Evolutionary conservation across 371 early-diverging fungal genomes (phyloP).

Genomic region (Vairimorpha apis): DNA sequence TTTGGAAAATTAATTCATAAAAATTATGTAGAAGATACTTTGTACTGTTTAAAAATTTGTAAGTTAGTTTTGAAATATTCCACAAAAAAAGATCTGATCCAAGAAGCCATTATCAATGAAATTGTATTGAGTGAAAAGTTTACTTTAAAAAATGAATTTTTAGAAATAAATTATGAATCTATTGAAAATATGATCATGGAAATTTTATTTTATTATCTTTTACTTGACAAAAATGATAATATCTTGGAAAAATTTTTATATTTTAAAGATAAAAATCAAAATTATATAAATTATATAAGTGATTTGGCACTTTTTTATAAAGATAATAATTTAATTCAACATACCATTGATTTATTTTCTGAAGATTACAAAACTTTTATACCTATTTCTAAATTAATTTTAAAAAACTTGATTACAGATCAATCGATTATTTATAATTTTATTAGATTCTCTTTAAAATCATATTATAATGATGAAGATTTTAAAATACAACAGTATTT

Average conservation of each 20-base stretch:
- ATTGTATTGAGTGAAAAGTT: conserved; percentile 31
- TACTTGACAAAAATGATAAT: neutral
- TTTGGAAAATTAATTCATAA: conserved; percentile 42
- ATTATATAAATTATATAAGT: conserved; percentile 4
- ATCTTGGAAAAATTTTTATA: conserved; percentile 12
- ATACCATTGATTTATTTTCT: neutral
- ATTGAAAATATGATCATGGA: conserved; percentile 8
- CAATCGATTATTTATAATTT: conserved; percentile 3
- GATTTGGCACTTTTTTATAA: conserved; percentile 6
- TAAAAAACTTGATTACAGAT: neutral
- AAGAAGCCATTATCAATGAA: conserved; percentile 48
- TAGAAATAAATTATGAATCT: neutral
- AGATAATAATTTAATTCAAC: neutral
- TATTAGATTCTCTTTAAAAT: conserved; percentile 10
- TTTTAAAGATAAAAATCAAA: neutral
- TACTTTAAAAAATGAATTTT: neutral
- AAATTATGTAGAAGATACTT: conserved; percentile 6
- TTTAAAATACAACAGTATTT: conserved; percentile 46
- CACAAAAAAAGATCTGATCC: conserved; percentile 9
- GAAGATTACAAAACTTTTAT: conserved; percentile 21
- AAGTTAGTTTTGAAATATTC: conserved; percentile 40
- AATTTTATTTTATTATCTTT: conserved; percentile 16
- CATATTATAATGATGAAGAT: conserved; percentile 45
- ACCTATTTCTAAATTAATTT: conserved; percentile 34
- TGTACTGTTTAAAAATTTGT: conserved; percentile 24